These are phyloP conservation scores for Solanum ossicruentum DNA, from an alignment of 257 asterid species.

Conservation along the genomic window DNA sequence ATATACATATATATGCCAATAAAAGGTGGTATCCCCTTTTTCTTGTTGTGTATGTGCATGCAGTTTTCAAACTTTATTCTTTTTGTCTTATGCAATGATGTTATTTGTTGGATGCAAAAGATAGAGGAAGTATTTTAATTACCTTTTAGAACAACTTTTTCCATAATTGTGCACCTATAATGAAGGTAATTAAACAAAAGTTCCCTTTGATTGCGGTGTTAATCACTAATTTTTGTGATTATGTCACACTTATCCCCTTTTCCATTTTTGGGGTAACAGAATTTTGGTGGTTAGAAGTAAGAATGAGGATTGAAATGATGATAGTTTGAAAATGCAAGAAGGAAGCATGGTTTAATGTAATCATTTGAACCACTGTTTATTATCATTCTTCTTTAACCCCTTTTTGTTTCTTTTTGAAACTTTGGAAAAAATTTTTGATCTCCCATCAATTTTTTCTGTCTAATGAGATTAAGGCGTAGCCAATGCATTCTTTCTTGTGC, in stretches of 20 bases:
- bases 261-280: background rate
- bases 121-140: background rate
- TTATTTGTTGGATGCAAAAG: background rate
- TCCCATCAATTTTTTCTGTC: conserved; percentile 10
- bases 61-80: conserved; percentile 5
- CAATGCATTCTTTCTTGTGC: conserved; percentile 73
- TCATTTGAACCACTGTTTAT: conserved; percentile 36
- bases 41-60: background rate
- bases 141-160: conserved; percentile 15
- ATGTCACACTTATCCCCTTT: background rate
- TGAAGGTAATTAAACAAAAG: conserved; percentile 24
- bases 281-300: background rate
- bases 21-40: conserved; percentile 21
- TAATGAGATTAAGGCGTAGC: conserved; percentile 63
- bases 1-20: conserved; percentile 3
- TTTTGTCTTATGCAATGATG: conserved; percentile 16
- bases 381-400: conserved; percentile 10
- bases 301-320: conserved; percentile 23
- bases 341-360: conserved; percentile 53
- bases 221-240: conserved; percentile 27
- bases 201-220: conserved; percentile 70
- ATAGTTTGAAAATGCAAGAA: conserved; percentile 43
- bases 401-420: conserved; percentile 17
- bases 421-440: conserved; percentile 14
- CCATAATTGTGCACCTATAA: conserved; percentile 6